phyloP scores from a whole-genome alignment of 2,329 filamentous ascomycete genomes.

The Colletotrichum destructivum region DNA sequence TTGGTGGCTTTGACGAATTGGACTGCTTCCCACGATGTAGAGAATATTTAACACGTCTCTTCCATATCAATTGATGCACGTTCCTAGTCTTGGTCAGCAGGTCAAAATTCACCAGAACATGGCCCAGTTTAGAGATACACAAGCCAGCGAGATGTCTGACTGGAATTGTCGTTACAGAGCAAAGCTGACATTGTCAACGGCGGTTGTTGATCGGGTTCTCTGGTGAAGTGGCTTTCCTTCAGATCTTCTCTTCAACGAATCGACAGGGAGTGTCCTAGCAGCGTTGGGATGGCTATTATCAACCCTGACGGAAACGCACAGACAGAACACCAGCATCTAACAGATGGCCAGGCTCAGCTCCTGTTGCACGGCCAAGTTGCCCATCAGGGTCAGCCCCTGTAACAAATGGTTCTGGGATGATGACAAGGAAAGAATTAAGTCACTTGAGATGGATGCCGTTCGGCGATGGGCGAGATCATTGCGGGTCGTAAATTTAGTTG shows the following conservation, averaged over 20 bases:
- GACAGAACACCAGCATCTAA: not conserved
- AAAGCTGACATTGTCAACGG: not conserved
- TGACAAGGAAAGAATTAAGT: not conserved
- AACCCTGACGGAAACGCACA: constrained; percentile 1
- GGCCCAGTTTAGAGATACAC: not conserved
- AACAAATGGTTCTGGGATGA: not conserved
- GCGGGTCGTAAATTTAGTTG: not conserved
- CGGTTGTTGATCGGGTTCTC: too few species aligned
- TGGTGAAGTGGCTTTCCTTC: not conserved
- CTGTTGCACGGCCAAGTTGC: not conserved
- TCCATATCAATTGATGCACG: too few species aligned
- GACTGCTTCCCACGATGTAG: not conserved
- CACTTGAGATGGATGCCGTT: not conserved
- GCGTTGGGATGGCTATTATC: constrained; percentile 4
- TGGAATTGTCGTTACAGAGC: not conserved
- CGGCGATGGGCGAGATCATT: not conserved
- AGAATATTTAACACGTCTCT: not conserved
- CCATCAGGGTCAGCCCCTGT: not conserved
- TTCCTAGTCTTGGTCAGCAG: not conserved
- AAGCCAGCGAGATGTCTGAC: not conserved
- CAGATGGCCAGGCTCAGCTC: constrained; percentile 1
- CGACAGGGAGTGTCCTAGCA: not conserved
- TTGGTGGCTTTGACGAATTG: not conserved
- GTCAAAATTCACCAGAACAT: not conserved
- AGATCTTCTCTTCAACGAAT: not conserved